Base-by-base conservation (phyloP, 2,329 filamentous ascomycete species). In the Aspergillus thermomutatus region DNA sequence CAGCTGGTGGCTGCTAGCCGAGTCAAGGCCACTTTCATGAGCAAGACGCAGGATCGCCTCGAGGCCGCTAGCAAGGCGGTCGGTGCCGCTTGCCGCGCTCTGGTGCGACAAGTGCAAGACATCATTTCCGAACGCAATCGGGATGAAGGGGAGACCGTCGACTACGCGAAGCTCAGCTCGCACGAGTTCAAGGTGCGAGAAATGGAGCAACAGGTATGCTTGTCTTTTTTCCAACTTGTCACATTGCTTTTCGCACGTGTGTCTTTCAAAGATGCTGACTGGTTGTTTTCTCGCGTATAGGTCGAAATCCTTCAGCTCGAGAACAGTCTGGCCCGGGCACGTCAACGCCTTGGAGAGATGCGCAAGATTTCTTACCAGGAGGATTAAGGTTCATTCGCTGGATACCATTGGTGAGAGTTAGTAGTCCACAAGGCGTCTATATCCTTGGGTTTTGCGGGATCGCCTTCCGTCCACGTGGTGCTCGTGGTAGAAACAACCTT, bases 181-280 rank as follows among this genome's bases (percentile, higher is more conserved):
- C 93, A 97, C 76, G 94, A 99, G 79, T 97, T 99, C 82, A 99
- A 99, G 83, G 92, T 97, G 52, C 85, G 89, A 67, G 92, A 99
- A 79, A 99, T 99, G 94, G 94, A 99, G 79, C 94, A 99, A 73
- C 94, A 99, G 90, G 92, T 96, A 82, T 68, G 83, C 82, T 56
- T 56, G 8, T n/a, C 50, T 54, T 23, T 37, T 34, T 47, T 50
- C 27, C 56, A 37, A 14, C 46, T 45, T 49, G 61, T 34, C n/a
- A 50, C 45, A 14, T 55, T 27, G 41, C 27, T 26, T 17, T n/a
- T 37, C 1, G 28, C 31, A 14, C 14, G 31, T 17, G 31, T 34
- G 5, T 50, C 3, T 46, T 40, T 6, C 41, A 25, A 14, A 49
- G 31, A 37, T 51, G 28, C 21, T 56, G 34, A 55, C 50, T 56